phyloP scores from a whole-genome alignment of 31 red algal species.

The Asparagopsis taxiformis region DNA sequence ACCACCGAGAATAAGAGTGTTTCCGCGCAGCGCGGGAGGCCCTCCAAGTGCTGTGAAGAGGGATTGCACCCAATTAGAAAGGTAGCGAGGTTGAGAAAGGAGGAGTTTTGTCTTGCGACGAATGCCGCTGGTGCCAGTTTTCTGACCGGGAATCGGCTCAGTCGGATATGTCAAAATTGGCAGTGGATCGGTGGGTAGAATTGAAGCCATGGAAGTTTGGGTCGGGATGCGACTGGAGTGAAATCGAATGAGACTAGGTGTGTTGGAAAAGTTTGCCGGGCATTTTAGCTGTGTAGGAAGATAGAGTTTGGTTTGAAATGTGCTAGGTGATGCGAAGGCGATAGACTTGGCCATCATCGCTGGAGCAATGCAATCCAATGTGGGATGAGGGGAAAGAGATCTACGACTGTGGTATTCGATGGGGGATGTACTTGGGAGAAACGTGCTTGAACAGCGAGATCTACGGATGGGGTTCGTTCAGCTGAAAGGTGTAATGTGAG shows the following conservation, averaged over 20 bases:
- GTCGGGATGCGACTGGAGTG: background rate
- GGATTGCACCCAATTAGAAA: conserved; percentile 76
- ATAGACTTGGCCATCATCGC: background rate
- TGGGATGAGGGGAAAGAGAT: background rate
- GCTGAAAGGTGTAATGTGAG: too few relatives aligned
- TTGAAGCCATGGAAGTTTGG: background rate
- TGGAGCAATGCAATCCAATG: background rate
- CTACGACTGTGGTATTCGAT: too few relatives aligned
- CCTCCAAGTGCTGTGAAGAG: conserved; percentile 73
- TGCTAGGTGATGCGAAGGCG: background rate
- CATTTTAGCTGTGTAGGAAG: background rate
- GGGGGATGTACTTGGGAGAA: too few relatives aligned
- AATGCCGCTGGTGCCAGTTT: conserved; percentile 91
- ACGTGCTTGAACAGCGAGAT: too few relatives aligned
- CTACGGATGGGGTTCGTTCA: too few relatives aligned
- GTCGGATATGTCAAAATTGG: conserved; percentile 49
- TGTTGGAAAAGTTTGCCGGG: background rate
- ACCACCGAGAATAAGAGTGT: conserved; percentile 64
- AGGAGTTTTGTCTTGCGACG: conserved; percentile 62
- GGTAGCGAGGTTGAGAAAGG: conserved; percentile 38
- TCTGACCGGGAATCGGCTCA: conserved; percentile 79
- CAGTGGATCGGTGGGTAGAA: conserved; percentile 2
- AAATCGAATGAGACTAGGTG: background rate
- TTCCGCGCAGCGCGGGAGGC: background rate
- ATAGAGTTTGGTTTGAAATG: background rate